Conservation (phyloP, 2,329 filamentous ascomycete genomes). For the Amylocarpus encephaloides region DNA sequence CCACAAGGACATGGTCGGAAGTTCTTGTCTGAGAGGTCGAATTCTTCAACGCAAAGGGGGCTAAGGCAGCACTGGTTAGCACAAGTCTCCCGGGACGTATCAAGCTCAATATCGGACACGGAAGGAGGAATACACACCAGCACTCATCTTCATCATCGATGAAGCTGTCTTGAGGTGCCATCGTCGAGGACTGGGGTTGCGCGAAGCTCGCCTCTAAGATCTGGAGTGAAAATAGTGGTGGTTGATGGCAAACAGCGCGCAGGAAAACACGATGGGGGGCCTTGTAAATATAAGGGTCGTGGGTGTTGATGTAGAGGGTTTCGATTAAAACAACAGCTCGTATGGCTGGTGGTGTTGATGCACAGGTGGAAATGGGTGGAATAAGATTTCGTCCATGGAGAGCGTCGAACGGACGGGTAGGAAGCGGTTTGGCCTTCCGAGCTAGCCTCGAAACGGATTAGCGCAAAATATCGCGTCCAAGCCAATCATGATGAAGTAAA, state of each 20-base stretch:
- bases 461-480: neutral
- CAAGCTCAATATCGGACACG: neutral
- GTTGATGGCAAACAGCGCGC: slow-evolving; percentile 9
- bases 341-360: neutral
- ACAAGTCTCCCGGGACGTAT: neutral
- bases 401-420: neutral
- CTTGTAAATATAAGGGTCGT: slow-evolving; percentile 14
- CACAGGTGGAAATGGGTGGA: neutral
- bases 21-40: slow-evolving; percentile 94
- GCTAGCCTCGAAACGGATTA: neutral
- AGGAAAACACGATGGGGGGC: slow-evolving; percentile 10
- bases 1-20: slow-evolving; percentile 96
- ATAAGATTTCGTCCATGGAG: neutral
- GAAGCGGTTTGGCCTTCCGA: neutral
- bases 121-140: slow-evolving; percentile 44
- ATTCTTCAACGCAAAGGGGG: slow-evolving; percentile 97
- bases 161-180: slow-evolving; percentile 63
- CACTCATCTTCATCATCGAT: slow-evolving; percentile 66
- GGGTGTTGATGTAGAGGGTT: neutral
- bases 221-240: neutral
- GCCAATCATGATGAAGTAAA: neutral
- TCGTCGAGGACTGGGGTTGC: slow-evolving; percentile 32
- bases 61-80: slow-evolving; percentile 43
- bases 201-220: neutral
- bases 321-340: neutral